Evolutionary conservation across 805 yeast genomes (phyloP).

Genomic region (Starmerella etchellsii): DNA sequence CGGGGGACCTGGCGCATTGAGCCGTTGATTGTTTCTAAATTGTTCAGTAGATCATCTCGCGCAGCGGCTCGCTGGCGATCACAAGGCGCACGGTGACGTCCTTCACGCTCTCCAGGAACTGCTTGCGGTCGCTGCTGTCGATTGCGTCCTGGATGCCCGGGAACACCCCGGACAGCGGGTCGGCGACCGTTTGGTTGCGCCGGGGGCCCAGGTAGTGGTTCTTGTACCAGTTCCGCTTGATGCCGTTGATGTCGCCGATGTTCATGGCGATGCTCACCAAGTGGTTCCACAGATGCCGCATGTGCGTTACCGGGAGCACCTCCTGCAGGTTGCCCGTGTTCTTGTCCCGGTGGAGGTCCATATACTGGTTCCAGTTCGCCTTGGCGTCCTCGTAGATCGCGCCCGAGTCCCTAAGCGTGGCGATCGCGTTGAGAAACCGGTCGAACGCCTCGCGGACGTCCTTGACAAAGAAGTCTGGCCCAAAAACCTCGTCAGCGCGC

Average conservation of each 20-base stretch:
- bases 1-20: no score
- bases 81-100: slow-evolving; percentile 13
- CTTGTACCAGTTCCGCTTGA: slow-evolving; percentile 49
- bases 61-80: no score
- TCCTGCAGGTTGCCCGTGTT: slow-evolving; percentile 32
- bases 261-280: slow-evolving; percentile 43
- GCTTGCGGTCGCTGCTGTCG: slow-evolving; percentile 34
- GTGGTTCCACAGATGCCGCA: slow-evolving; percentile 73
- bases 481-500: slow-evolving; percentile 6
- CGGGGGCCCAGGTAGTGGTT: slow-evolving; percentile 63
- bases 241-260: slow-evolving; percentile 34
- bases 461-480: slow-evolving; percentile 23
- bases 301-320: slow-evolving; percentile 57
- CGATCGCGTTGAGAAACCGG: slow-evolving; percentile 19
- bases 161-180: slow-evolving; percentile 47
- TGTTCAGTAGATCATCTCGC: no score
- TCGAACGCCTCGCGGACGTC: slow-evolving; percentile 1
- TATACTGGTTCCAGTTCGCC: slow-evolving; percentile 41
- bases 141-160: slow-evolving; percentile 67
- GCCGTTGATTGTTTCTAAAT: no score
- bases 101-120: slow-evolving; percentile 34
- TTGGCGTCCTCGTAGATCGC: slow-evolving; percentile 42
- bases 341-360: slow-evolving; percentile 32
- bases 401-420: slow-evolving; percentile 35
- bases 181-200: slow-evolving; percentile 38